Percentiles rank a stretch among this genome's conserved stretches.
Conservation (phyloP, 2,329 filamentous ascomycete genomes). For the Sporothrix sp. region DNA sequence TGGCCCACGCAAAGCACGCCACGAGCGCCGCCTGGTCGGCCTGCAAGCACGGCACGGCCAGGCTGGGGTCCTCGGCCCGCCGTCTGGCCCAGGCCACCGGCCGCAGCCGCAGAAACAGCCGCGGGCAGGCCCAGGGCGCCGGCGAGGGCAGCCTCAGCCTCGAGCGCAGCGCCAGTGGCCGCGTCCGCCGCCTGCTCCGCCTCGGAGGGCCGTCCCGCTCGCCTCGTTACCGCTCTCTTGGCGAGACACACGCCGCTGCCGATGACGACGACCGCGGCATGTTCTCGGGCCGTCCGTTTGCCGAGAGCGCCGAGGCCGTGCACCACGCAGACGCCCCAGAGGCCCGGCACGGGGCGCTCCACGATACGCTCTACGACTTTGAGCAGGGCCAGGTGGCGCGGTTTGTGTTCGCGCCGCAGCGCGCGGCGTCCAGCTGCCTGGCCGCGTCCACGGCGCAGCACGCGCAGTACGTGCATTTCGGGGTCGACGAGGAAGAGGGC, state of each 20-base stretch:
- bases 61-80: neutral
- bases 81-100: neutral
- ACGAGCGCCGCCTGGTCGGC: slow-evolving; percentile 9
- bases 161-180: no score
- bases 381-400: neutral
- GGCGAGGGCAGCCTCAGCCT: no score
- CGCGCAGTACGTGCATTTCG: slow-evolving; percentile 25
- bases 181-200: slow-evolving; percentile 2
- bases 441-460: slow-evolving; percentile 31
- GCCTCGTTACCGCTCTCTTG: slow-evolving; percentile 1
- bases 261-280: slow-evolving; percentile 3
- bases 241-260: neutral
- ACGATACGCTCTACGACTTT: no score
- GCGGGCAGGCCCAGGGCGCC: neutral
- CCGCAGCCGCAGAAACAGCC: neutral
- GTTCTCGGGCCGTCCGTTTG: neutral
- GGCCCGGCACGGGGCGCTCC: no score
- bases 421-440: slow-evolving; percentile 33
- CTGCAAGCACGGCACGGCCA: neutral
- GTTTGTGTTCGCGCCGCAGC: slow-evolving; percentile 26
- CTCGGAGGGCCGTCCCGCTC: neutral
- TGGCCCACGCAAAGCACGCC: slow-evolving; percentile 8
- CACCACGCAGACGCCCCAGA: neutral
- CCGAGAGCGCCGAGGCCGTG: neutral
- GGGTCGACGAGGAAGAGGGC: slow-evolving; percentile 20